Base-by-base conservation (phyloP, 495 filamentous ascomycete species). In the Neohortaea acidophila region DNA sequence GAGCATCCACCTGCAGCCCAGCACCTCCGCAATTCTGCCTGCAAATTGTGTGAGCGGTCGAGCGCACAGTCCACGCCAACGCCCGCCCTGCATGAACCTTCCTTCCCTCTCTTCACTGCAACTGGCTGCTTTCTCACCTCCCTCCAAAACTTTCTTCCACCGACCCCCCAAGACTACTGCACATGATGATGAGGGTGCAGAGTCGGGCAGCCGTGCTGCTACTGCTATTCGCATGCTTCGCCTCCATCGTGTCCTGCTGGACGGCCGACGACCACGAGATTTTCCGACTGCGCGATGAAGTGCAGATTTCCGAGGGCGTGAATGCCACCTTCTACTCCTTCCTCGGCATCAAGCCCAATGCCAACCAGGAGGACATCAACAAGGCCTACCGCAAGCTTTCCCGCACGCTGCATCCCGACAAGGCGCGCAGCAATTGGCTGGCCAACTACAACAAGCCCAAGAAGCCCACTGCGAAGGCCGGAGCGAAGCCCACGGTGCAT, bases 241-340 rank as follows among this genome's bases (percentile, higher is more conserved):
- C 24, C 18, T 21, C 29, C 2, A 22, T 47, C 2, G 43, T 27
- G 12, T 25, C 45, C 4, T 50, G 43, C 21, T 55, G 52, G 52
- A 39, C 46, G 2, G 51, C 49, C 35, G 52, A 55, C 40, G 89
- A 99, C 59, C 79, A 87, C 53, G 89, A 99, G 64, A 96, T 99
- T 62, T 99, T 99, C 63, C 77, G 82, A 39, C 68, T 96, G 40
- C 77, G 74, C 45, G 84, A 93, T 63, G 91, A 96, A 52, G 62
- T 99, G 26, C 63, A 72, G 32, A 60, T 73, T 11, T 53, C 70
- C 46, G 86, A 96, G 61, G 91, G 86, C 20, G 39, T 64, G 34
- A 78, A 81, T 42, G 70, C 83, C 36, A 91, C 83, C 41, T 99
- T 96, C 68, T 99, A 99, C 70, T 67, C 89, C 51, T 89, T 92